phyloP scores from a whole-genome alignment of 23 red algal species.

The Chondrus crispus region DNA sequence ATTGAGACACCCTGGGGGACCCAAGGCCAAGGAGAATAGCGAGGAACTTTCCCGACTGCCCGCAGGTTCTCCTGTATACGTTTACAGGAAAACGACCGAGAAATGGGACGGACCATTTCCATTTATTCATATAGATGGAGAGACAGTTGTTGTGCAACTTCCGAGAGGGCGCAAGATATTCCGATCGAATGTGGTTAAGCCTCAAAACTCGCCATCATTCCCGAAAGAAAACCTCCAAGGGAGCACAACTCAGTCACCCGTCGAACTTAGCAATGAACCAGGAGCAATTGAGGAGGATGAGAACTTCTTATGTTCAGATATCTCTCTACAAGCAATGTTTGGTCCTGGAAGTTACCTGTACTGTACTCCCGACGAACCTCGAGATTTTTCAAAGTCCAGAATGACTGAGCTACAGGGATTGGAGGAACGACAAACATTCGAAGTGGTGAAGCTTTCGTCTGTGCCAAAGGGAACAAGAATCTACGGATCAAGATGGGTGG shows the following conservation, averaged over 20 bases:
- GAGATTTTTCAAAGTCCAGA: background rate
- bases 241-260: no score
- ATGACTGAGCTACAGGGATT: conserved; percentile 4
- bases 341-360: no score
- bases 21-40: background rate
- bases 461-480: background rate
- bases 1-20: background rate
- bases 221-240: no score
- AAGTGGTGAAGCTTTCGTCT: background rate
- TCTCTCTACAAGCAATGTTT: no score
- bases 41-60: background rate
- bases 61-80: background rate
- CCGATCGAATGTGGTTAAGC: conserved; percentile 21
- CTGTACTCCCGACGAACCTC: background rate
- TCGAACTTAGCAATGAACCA: no score
- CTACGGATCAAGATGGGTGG: background rate
- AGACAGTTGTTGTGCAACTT: conserved; percentile 28
- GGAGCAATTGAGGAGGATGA: no score
- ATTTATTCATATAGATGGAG: conserved; percentile 35
- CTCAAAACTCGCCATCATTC: no score
- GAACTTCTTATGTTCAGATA: no score
- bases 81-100: background rate
- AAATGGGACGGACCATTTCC: conserved; percentile 7
- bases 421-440: background rate
- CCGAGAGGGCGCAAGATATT: background rate